Base-by-base conservation (phyloP, 2,329 filamentous ascomycete genomes). In the Trichoderma simmonsii region DNA sequence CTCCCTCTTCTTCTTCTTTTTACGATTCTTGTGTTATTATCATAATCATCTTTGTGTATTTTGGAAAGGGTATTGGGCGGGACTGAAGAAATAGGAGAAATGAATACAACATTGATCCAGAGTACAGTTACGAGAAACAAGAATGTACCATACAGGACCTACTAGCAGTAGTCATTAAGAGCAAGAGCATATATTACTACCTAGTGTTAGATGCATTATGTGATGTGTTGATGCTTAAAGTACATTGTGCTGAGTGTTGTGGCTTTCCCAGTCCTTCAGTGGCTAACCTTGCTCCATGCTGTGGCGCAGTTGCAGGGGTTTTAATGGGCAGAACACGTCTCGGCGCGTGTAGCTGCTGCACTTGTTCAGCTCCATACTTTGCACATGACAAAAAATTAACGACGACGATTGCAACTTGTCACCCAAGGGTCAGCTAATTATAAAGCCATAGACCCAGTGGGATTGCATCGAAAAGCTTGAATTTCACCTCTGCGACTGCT, bases 271-370 rank as follows among this genome's bases (percentile, higher is more conserved):
- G 34, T 6, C 5, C 14, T n/a, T n/a, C 9, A 14, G 69, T 57
- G 59, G 69, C 70, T 64, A 30, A 21, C 3, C 21, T 26, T 30
- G 18, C 51, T 18, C 48, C 11, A 14, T 3, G 24, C 6, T 28
- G 66, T 70, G 67, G 61, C 56, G 61, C 51, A 56, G 61, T 18
- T 48, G 61, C 68, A 73, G 68, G 71, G 62, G 61, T 73, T 66
- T 73, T 73, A 72, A 72, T 68, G 63, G 62, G 69, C 56, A 63
- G 36, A 72, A 73, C 71, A 73, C 67, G 77, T 79, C 74, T 81
- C 77, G 62, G 76, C 76, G 62, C 76, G 79, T 66, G 4, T 36
- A 32, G 57, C 26, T 21, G 48, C 21, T 57, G 56, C 57, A 26
- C 36, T 51, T 24, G 56, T 39, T 28, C 57, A 60, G 32, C 28